phyloP scores from a whole-genome alignment of 83 land plant genomes.

The Diphasiastrum complanatum region DNA sequence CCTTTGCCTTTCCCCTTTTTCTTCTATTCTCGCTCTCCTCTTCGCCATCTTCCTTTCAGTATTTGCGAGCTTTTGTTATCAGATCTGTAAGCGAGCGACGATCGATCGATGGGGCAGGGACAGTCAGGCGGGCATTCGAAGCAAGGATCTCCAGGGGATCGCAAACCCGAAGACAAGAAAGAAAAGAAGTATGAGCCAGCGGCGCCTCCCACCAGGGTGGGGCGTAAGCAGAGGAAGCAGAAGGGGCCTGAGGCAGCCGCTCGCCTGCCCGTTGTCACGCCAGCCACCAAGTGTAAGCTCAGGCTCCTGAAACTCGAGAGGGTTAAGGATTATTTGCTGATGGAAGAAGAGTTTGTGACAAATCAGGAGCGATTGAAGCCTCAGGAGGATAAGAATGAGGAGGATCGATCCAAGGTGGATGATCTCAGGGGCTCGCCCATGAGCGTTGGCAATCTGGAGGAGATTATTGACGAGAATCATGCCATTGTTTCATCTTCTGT shows the following conservation, averaged over 20 bases:
- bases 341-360: slow-evolving; percentile 82
- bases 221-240: slow-evolving; percentile 81
- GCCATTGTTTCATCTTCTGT: slow-evolving; percentile 81
- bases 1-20: too few relatives aligned
- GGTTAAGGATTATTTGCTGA: slow-evolving; percentile 69
- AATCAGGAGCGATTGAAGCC: slow-evolving; percentile 76
- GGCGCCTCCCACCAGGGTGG: slow-evolving; percentile 69
- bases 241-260: slow-evolving; percentile 90
- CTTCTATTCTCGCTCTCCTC: too few relatives aligned
- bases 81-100: too few relatives aligned
- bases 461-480: slow-evolving; percentile 84
- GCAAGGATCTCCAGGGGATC: slow-evolving; percentile 55
- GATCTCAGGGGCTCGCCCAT: slow-evolving; percentile 74
- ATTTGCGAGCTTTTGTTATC: too few relatives aligned
- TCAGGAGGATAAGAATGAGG: slow-evolving; percentile 81
- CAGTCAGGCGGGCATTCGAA: slow-evolving; percentile 50
- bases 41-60: too few relatives aligned
- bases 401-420: slow-evolving; percentile 80
- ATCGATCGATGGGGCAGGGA: slow-evolving; percentile 60
- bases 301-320: slow-evolving; percentile 75
- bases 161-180: slow-evolving; percentile 47
- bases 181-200: slow-evolving; percentile 84
- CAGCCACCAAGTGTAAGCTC: slow-evolving; percentile 73
- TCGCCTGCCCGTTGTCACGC: slow-evolving; percentile 67
- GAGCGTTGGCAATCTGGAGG: slow-evolving; percentile 82